These are phyloP conservation scores for Kwoniella dejecticola DNA, from an alignment of 768 basidiomycete species.

Conservation along the genomic window DNA sequence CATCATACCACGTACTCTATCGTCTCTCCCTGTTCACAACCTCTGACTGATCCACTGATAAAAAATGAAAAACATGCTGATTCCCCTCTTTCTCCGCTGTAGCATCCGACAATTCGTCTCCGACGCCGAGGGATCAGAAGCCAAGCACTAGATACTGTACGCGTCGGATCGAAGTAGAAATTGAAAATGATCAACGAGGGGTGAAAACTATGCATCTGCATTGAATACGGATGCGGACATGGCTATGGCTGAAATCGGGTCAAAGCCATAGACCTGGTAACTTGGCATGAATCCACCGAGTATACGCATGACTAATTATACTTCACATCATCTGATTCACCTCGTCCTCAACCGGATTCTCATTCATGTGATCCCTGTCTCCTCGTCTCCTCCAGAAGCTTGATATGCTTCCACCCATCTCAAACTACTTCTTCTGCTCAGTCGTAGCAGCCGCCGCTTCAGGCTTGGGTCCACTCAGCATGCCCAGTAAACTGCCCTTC, in stretches of 20 bases:
- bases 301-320: neutral
- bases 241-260: neutral
- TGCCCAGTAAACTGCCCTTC: slow-evolving; percentile 51
- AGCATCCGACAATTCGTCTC: slow-evolving; percentile 56
- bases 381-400: too few relatives aligned
- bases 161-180: neutral
- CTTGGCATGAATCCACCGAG: too few relatives aligned
- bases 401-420: too few relatives aligned
- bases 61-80: neutral
- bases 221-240: neutral
- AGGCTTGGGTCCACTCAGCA: slow-evolving; percentile 36
- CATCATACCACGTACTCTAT: too few relatives aligned
- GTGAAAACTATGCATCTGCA: slow-evolving; percentile 25
- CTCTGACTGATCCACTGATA: neutral
- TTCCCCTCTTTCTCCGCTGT: neutral
- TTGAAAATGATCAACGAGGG: slow-evolving; percentile 8
- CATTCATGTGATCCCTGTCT: too few relatives aligned
- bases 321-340: too few relatives aligned
- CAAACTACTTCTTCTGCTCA: neutral
- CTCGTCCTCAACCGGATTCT: too few relatives aligned
- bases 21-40: too few relatives aligned
- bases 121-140: slow-evolving; percentile 53
- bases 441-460: neutral
- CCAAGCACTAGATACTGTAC: slow-evolving; percentile 23
- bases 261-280: too few relatives aligned